Percentiles rank a stretch among this genome's conserved stretches.
These are phyloP conservation scores for Aspergillus candidus DNA, from an alignment of 2,329 filamentous ascomycete genomes.

Conservation along the genomic window DNA sequence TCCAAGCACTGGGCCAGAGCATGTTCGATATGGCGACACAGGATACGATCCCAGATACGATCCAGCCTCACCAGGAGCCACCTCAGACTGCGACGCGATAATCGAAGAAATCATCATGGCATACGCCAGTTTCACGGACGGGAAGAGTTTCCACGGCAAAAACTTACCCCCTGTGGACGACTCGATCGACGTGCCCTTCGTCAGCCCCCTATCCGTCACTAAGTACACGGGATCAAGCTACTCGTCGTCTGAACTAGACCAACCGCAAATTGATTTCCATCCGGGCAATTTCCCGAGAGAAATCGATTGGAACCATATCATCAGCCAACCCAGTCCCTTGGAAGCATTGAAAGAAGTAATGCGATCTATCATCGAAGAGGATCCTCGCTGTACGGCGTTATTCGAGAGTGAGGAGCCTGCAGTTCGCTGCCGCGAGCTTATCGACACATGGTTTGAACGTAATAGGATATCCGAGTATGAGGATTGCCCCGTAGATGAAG, in stretches of 20 bases:
- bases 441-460: background rate
- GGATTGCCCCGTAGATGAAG: too few relatives aligned
- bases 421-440: conserved; percentile 1
- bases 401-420: conserved; percentile 1
- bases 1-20: background rate
- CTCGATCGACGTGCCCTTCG: background rate
- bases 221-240: background rate
- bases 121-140: background rate
- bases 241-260: background rate
- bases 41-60: too few relatives aligned
- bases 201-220: background rate
- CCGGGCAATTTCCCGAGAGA: background rate
- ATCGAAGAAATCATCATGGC: background rate
- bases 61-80: background rate
- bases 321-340: background rate
- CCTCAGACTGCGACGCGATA: background rate
- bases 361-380: too few relatives aligned
- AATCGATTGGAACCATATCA: conserved; percentile 3
- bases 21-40: too few relatives aligned
- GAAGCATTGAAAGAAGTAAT: background rate
- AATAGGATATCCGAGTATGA: too few relatives aligned
- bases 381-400: too few relatives aligned
- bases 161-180: background rate
- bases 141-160: background rate
- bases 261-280: background rate